Evolutionary conservation across 2,329 filamentous ascomycete species (phyloP), one percentile per base, ranked within the genome.

Genomic region (Aspergillus transmontanensis): DNA sequence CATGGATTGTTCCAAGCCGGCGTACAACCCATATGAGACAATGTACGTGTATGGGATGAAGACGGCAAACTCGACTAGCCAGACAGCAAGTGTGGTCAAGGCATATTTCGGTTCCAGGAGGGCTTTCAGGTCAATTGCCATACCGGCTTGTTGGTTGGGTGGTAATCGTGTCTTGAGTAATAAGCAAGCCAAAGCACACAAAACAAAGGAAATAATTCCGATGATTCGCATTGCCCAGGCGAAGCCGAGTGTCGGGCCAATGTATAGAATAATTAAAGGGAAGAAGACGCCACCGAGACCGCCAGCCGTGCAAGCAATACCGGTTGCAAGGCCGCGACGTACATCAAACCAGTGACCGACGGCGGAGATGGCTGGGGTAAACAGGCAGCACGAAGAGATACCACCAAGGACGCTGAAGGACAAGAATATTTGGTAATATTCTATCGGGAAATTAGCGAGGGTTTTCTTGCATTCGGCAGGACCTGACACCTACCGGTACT

Each of bases 341-440:
- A 63, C 46, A 23, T 73, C 66, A 54, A 78, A 78, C 74, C 75
- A 79, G 57, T 79, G 77, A 6, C 72, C 72, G 23, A 78, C 69
- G 11, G 65, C 65, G 5, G 74, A 65, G 4, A 79, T 58, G 2
- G 72, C 65, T 0, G 76, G 74, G 1, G 73, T 78, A 41, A 77
- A 75, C 12, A 78, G 67, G 0, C 69, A 64, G 51, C 69, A 73
- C 1, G 72, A 68, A 2, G 72, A 73, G 16, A 78, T 60, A 4
- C 76, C 76, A 0, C 73, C 75, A 6, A 79, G 69, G 1, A 78
- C 69, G 7, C 74, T 72, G 57, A 79, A 77, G 2, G 72, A 74
- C 4, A 78, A 68, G 54, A 78, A 73, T 21, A 78, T 72, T 26
- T 78, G 76, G 58, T 77, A 78, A 60, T 77, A 79, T 61, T 76